Conservation (phyloP, 2,329 filamentous ascomycete genomes). For the Graphiopsis chlorocephala region DNA sequence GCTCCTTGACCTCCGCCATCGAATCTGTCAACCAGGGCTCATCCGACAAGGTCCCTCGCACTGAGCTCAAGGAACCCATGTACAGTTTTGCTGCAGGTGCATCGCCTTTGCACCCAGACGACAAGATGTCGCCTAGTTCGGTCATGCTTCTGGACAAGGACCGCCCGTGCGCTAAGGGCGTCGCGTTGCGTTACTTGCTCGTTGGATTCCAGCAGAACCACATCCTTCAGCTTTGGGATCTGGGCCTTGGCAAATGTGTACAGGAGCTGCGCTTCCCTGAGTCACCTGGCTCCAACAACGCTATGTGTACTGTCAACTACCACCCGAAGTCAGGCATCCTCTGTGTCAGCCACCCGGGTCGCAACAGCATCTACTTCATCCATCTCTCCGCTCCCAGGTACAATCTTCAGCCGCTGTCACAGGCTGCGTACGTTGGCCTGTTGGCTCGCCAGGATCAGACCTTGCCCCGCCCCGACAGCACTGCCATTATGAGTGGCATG, state of each 20-base stretch:
- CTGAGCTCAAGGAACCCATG: constrained; percentile 78
- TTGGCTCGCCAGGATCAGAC: constrained; percentile 69
- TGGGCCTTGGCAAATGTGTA: constrained; percentile 89
- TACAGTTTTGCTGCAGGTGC: constrained; percentile 72
- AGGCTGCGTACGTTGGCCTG: constrained; percentile 82
- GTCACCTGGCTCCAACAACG: constrained; percentile 75
- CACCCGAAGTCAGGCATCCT: constrained; percentile 91
- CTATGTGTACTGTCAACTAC: constrained; percentile 96
- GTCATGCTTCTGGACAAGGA: constrained; percentile 95
- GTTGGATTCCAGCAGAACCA: constrained; percentile 99
- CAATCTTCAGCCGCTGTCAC: constrained; percentile 73
- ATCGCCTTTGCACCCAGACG: constrained; percentile 41
- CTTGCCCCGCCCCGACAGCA: constrained; percentile 84
- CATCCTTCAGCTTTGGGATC: constrained; percentile 96
- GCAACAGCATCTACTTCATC: constrained; percentile 96
- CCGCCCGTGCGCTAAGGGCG: constrained; percentile 84
- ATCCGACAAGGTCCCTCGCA: constrained; percentile 38
- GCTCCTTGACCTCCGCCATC: constrained; percentile 61
- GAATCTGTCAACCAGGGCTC: constrained; percentile 46
- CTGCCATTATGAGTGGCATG: constrained; percentile 94
- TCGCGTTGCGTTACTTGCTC: constrained; percentile 89
- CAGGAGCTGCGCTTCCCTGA: constrained; percentile 97
- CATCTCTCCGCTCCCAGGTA: constrained; percentile 94
- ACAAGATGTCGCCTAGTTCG: constrained; percentile 96
- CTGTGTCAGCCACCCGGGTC: constrained; percentile 89